Evolutionary conservation across 2,329 filamentous ascomycete genomes (phyloP), one percentile per base, ranked within the genome.

Genomic region (Trichophyton benhamiae): DNA sequence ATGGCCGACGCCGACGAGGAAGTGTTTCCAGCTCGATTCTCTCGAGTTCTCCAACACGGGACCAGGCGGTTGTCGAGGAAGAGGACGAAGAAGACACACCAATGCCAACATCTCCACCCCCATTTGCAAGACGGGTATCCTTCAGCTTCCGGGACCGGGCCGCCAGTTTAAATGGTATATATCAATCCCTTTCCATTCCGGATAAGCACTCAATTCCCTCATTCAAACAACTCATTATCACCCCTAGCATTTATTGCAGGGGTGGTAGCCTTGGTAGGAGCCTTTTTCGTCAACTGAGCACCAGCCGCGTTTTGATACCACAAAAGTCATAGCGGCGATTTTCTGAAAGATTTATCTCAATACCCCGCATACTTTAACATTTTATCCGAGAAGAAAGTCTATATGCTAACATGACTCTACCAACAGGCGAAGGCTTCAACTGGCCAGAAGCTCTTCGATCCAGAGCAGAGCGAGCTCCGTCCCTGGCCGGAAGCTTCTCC

Each of bases 381-480:
- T 65, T 64, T 66, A 68, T 67, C 41, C 41, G 4, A 64, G 68
- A 65, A n/a, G 66, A 70, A 67, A 72, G 48, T 57, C 15, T 48
- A 20, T 30, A 72, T 67, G 44, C 41, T 44, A 70, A 72, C 67
- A 73, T 64, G 69, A 75, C 20, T 15, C 46, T 72, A 30, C 68
- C 72, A 65, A 77, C 83, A 91, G 88, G 89, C 81, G 90, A 94
- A 82, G 89, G 89, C 75, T 96, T 95, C 82, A 95, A 95, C 78
- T 96, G 92, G 88, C 89, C 90, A 72, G 92, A 96, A 79, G 91
- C 95, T 79, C 85, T 96, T 80, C 89, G 91, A 75, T 87, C 86
- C 70, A 88, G 91, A 72, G 91, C 91, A 69, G 90, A 95, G 78
- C 91, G 90, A 76, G 87, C 84, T 59, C 76, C 77, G 57, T 79